Evolutionary conservation across 2,329 filamentous ascomycete species (phyloP).

Genomic region (Zalaria sp.): DNA sequence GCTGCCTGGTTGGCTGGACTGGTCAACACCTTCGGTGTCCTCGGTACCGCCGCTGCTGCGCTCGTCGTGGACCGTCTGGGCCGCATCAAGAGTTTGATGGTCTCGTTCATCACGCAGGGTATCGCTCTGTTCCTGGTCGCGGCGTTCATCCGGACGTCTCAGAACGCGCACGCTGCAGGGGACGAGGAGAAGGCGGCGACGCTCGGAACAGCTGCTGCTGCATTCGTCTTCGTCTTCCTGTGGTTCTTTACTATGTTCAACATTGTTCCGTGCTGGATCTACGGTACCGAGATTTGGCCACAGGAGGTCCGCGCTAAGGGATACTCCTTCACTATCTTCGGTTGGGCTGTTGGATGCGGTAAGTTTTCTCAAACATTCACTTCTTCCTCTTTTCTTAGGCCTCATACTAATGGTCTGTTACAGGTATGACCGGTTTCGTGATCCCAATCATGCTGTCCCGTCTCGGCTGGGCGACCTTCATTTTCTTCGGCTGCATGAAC

Average conservation of each 20-base stretch:
- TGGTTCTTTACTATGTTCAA: constrained; percentile 20
- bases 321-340: constrained; percentile 5
- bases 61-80: constrained; percentile 9
- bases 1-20: constrained; percentile 11
- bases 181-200: constrained; percentile 5
- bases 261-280: constrained; percentile 20
- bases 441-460: constrained; percentile 4
- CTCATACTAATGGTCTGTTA: no score
- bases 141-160: constrained; percentile 17
- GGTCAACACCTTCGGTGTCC: constrained; percentile 12
- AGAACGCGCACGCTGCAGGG: constrained; percentile 4
- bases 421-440: constrained; percentile 5
- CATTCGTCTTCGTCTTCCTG: constrained; percentile 15
- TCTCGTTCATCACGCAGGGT: constrained; percentile 17
- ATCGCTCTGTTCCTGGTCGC: constrained; percentile 18
- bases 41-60: constrained; percentile 12
- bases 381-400: no score
- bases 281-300: constrained; percentile 9
- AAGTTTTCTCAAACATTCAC: no score
- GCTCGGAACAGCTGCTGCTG: constrained; percentile 10
- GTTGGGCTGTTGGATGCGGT: constrained; percentile 5
- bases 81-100: constrained; percentile 13
- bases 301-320: constrained; percentile 6
- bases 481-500: constrained; percentile 27
- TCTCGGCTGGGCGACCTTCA: constrained; percentile 6